Percentiles rank a stretch among this genome's conserved stretches.
phyloP scores from a whole-genome alignment of 164 flowering plant species.

The Nelumbo lutea region DNA sequence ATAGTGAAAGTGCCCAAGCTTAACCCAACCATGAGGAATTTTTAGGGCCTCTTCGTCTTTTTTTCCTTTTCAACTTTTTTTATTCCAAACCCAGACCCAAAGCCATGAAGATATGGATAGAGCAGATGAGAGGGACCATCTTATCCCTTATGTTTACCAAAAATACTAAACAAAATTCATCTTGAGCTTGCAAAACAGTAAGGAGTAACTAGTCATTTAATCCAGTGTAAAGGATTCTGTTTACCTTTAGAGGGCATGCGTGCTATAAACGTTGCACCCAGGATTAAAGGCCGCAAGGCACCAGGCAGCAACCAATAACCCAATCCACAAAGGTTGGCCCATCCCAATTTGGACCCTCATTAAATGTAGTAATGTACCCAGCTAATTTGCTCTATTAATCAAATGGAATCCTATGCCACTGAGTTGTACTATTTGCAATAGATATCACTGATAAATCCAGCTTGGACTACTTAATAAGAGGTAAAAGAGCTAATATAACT shows the following conservation, averaged over 20 bases:
- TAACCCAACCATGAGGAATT: constrained; percentile 45
- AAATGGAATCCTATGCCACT: neutral
- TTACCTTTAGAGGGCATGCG: neutral
- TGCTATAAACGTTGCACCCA: neutral
- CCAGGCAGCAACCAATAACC: neutral
- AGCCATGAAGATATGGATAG: constrained; percentile 16
- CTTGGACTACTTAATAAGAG: too few relatives aligned
- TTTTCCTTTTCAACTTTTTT: constrained; percentile 21
- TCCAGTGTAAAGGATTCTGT: neutral
- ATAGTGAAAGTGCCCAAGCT: constrained; percentile 27
- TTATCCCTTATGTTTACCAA: neutral
- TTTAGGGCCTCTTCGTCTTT: constrained; percentile 24
- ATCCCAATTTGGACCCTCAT: neutral
- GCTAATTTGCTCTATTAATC: too few relatives aligned
- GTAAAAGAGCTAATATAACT: too few relatives aligned
- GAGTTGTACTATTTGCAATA: neutral
- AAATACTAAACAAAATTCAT: neutral
- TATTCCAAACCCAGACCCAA: constrained; percentile 43
- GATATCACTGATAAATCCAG: too few relatives aligned
- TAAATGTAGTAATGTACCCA: neutral
- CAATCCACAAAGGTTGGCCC: neutral
- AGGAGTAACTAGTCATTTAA: neutral
- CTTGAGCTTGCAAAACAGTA: neutral
- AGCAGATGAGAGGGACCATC: neutral
- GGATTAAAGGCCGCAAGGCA: neutral